Evolutionary conservation across 352 stramenopile genomes (phyloP), one percentile per base, ranked within the genome.

Genomic region (Hyaloperonospora brassicae): DNA sequence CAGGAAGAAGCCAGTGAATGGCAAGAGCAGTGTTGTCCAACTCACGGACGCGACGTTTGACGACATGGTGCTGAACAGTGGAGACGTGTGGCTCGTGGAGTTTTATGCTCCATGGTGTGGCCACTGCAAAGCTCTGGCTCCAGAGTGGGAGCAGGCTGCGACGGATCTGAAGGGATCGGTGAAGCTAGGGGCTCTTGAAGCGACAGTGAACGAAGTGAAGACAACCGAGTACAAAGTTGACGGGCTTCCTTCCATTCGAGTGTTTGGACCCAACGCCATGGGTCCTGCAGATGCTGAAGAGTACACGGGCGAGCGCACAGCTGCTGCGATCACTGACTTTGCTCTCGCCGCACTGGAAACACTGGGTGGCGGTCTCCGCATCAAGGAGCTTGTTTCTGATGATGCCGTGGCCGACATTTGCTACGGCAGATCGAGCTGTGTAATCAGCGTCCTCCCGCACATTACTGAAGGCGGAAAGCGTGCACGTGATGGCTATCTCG

Each of bases 181-280:
- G 11, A 85, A 96, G 48, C 70, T 98, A 25, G 93, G 73, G 51
- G 93, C 96, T 41, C 70, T 98, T 17, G 95, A 98, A 59, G 79
- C 87, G 0, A 97, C 85, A 0, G 89, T 85, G 35, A 95, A 98
- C 60, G 86, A 98, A 63, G 51, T 84, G 22, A 95, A 96, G 55
- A 57, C 77, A 6, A 62, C 72, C 6, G 84, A 93, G 63, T 93
- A 97, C 52, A 77, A 84, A 35, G 91, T 98, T 50, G 61, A 80
- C 17, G 93, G 93, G 6, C 98, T 98, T 79, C 95, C 95, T 22
- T 98, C 91, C 2, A 93, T 98, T 55, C 97, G 97, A 72, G 89
- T 98, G 14, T 98, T 98, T 57, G 79, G 84, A 22, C 84, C 84
- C 0, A 68, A 66, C 12, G 80, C 81, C 1, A 71, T 71, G 43